Evolutionary conservation across 139 green algal species (phyloP), one percentile per base, ranked within the genome.

Genomic region (Coelastrella sp.): DNA sequence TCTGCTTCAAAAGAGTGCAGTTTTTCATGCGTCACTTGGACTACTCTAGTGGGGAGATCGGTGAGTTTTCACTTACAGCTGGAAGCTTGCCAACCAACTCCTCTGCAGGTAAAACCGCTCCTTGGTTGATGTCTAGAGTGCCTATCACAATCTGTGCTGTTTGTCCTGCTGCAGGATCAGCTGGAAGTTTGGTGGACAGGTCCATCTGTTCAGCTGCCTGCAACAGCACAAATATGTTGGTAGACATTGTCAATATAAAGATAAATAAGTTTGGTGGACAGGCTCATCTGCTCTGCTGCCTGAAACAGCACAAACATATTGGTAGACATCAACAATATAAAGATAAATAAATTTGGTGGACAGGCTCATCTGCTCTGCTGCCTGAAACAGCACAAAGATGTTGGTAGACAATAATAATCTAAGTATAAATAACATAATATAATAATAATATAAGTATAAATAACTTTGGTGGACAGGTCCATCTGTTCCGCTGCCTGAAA

Each of bases 81-180:
- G 94, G 96, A 17, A 92, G 81, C 63, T 9, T 24, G 0, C 96
- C 96, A 6, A 95, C 78, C 11, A 98, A 93, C 88, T 98, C 94
- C 85, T 98, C 96, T 8, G 95, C 93, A 12, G 96, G 96, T 82
- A 98, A 88, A 7, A 93, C 90, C 5, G 83, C 22, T 6, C 95
- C 95, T 27, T 95, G 81, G 70, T 98, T 98, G 6, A 98, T 8
- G 85, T 98, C 96, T 60, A 98, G 91, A 0, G 91, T 96, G 6
- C 93, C 96, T 0, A 98, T 81, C 58, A 97, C 93, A 20, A 95
- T 78, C 76, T 94, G 65, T 4, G 92, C 80, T 0, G 80, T 63
- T 17, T 24, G 63, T 65, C 66, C 56, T 17, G 49, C 11, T 27
- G 58, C 80, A 6, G 27, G 49, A 63, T 94, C 91, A 7, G 94